phyloP scores from a whole-genome alignment of 441 rosid species.

The Aquilaria agallochum region DNA sequence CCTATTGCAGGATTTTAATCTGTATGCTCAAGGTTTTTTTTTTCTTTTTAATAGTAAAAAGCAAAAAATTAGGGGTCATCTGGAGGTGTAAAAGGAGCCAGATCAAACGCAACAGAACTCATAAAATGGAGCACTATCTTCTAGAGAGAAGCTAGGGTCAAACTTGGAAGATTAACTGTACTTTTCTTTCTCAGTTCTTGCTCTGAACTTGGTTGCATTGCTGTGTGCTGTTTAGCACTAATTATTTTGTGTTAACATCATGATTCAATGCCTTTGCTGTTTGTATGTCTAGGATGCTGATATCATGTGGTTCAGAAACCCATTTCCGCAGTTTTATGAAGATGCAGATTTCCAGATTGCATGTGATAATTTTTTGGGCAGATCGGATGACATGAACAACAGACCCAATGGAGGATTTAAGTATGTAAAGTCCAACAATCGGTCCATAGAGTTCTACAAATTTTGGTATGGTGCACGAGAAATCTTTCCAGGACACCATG shows the following conservation, averaged over 20 bases:
- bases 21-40: background rate
- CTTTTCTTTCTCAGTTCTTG: too few species aligned
- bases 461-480: slow-evolving; percentile 70
- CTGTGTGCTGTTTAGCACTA: too few species aligned
- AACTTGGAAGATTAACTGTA: too few species aligned
- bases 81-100: too few species aligned
- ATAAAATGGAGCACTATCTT: too few species aligned
- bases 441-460: slow-evolving; percentile 67
- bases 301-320: slow-evolving; percentile 90
- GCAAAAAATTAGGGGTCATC: too few species aligned
- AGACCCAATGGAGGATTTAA: slow-evolving; percentile 74
- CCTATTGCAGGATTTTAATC: too few species aligned
- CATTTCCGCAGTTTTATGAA: slow-evolving; percentile 56
- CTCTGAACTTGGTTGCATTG: too few species aligned
- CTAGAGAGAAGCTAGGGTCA: too few species aligned
- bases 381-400: slow-evolving; percentile 40
- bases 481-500: slow-evolving; percentile 54
- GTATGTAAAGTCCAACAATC: slow-evolving; percentile 64
- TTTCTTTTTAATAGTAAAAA: background rate
- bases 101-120: too few species aligned
- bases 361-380: slow-evolving; percentile 66
- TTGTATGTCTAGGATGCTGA: slow-evolving; percentile 70
- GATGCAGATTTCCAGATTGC: slow-evolving; percentile 83
- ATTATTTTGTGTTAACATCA: too few species aligned
- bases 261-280: slow-evolving; percentile 14